Evolutionary conservation across 495 filamentous ascomycete genomes (phyloP).

Genomic region (Daldinia childiae): DNA sequence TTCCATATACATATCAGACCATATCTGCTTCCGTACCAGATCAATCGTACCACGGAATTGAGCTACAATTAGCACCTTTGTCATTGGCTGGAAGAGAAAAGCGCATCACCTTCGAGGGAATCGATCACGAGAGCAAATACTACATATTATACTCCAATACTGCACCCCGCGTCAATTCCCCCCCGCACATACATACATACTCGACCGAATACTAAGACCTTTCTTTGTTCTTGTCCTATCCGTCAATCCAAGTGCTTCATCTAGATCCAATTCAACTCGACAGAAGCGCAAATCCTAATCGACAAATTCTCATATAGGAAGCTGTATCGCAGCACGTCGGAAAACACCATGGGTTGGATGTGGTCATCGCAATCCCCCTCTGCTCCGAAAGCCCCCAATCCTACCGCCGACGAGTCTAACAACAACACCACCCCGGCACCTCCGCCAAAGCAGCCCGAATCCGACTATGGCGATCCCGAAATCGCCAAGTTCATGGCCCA

Average conservation of each 20-base stretch:
- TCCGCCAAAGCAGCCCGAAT: conserved; percentile 32
- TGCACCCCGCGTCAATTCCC: conserved; percentile 38
- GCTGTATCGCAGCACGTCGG: not conserved
- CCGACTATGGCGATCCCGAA: conserved; percentile 50
- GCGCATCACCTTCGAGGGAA: conserved; percentile 17
- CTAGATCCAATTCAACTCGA: conserved; percentile 3
- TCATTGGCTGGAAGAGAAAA: conserved; percentile 28
- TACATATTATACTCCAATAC: conserved; percentile 7
- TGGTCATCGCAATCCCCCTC: conserved; percentile 51
- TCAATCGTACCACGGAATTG: no score
- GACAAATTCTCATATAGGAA: conserved; percentile 7
- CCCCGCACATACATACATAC: conserved; percentile 32
- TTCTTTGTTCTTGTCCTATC: not conserved
- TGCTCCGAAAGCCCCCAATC: conserved; percentile 26
- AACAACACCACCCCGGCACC: conserved; percentile 26
- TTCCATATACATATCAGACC: conserved; percentile 18
- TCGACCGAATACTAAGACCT: no score
- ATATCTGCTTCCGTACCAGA: conserved; percentile 1
- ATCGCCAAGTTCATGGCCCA: conserved; percentile 54
- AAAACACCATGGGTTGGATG: conserved; percentile 62
- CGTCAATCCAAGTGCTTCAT: conserved; percentile 4
- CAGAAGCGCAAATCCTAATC: conserved; percentile 1
- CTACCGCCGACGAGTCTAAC: not conserved
- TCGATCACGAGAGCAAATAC: conserved; percentile 34
- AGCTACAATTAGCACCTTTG: conserved; percentile 14